Evolutionary conservation across 2,329 filamentous ascomycete species (phyloP), one percentile per base, ranked within the genome.

Genomic region (Cladosporium velox): DNA sequence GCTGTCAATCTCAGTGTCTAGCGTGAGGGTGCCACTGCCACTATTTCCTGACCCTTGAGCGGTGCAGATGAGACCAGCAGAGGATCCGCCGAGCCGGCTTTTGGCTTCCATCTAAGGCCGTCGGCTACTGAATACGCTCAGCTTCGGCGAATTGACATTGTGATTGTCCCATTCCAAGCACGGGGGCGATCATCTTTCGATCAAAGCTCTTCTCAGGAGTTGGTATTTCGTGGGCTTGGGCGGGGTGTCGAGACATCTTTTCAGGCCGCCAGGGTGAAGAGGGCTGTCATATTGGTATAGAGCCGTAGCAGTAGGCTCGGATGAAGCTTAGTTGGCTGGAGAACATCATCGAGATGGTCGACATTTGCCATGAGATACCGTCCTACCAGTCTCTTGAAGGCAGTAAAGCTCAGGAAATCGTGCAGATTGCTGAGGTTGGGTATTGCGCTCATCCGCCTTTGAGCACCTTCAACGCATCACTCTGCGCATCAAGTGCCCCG

Each of bases 401-500:
- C 41, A 10, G 41, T 21, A 12, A 21, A 11, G 7, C n/a, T 21
- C 41, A 24, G n/a, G 11, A 8, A 47, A 3, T 47, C 4, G 41
- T 21, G 41, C 41, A 21, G 1, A 24, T 47, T 47, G n/a, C 8
- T 21, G 28, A 55, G 28, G 7, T 11, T 34, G 15, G 18, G 52
- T 55, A 7, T 58, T 21, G 10, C 55, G 54, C 41, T 76, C 72
- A 76, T 44, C 70, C 68, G 15, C 67, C 72, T 59, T 85, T 86
- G 68, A 89, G 74, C 12, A 86, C 81, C 66, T 84, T 85, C 55
- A 90, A 78, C 1, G 86, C 86, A 70, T 89, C 87, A 18, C 76
- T 79, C 62, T 84, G 82, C 70, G 88, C 87, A 14, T 84, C 87
- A 77, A 91, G 81, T 52, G 88, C 82, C 54, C 84, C 81, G 73